phyloP scores from a whole-genome alignment of 768 basidiomycete species.

The Inosperma sp. region DNA sequence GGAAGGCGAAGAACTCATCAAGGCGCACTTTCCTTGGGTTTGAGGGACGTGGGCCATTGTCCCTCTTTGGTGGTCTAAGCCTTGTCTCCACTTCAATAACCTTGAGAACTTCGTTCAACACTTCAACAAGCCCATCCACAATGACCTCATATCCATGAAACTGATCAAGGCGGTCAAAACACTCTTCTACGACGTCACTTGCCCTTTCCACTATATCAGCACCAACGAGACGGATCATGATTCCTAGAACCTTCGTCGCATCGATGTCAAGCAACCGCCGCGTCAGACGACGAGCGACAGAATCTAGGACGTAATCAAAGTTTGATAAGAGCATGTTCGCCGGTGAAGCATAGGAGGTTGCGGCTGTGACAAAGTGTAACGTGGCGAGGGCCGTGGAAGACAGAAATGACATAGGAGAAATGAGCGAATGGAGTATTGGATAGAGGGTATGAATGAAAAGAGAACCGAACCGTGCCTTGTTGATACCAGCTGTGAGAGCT shows the following conservation, averaged over 20 bases:
- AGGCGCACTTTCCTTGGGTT: constrained; percentile 31
- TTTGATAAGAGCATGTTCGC: constrained; percentile 88
- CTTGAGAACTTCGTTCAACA: constrained; percentile 78
- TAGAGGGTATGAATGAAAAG: constrained; percentile 79
- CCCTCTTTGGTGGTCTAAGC: constrained; percentile 16
- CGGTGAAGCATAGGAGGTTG: constrained; percentile 83
- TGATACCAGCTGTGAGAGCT: constrained; percentile 62
- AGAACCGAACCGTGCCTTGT: constrained; percentile 66
- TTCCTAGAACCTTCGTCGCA: constrained; percentile 81
- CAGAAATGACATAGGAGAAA: constrained; percentile 64
- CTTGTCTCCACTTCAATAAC: constrained; percentile 60
- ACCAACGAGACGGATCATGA: constrained; percentile 85
- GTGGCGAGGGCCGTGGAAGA: constrained; percentile 74
- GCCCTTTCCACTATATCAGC: constrained; percentile 83
- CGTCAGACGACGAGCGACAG: constrained; percentile 78
- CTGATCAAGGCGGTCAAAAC: constrained; percentile 94
- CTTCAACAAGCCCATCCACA: constrained; percentile 84
- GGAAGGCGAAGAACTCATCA: constrained; percentile 62
- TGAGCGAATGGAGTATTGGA: constrained; percentile 79
- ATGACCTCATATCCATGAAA: constrained; percentile 89
- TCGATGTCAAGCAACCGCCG: constrained; percentile 79
- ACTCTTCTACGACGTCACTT: constrained; percentile 93
- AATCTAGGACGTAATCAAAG: constrained; percentile 94
- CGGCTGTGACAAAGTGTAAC: constrained; percentile 63
- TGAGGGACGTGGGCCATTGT: constrained; percentile 12